These are phyloP conservation scores for Aureobasidium sp. DNA, from an alignment of 2,329 filamentous ascomycete genomes.

Conservation along the genomic window DNA sequence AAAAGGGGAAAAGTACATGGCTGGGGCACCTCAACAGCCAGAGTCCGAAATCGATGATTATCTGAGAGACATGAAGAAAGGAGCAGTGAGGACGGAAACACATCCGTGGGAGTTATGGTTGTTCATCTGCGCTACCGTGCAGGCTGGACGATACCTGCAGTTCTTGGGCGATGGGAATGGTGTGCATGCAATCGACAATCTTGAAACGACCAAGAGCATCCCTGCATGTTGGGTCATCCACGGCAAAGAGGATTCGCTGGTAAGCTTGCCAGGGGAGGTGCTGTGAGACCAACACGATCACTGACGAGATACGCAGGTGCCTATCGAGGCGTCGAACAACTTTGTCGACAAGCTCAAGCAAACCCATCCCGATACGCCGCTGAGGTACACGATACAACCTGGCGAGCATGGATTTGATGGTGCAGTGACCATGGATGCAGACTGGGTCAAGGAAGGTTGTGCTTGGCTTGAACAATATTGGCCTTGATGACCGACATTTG, in stretches of 20 bases:
- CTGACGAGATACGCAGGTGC: constrained; percentile 19
- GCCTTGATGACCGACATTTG: constrained; percentile 15
- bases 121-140: constrained; percentile 19
- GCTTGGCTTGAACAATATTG: constrained; percentile 24
- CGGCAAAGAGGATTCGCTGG: constrained; percentile 28
- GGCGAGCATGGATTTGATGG: constrained; percentile 35
- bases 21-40: constrained; percentile 13
- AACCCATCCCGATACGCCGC: constrained; percentile 21
- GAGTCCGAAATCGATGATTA: constrained; percentile 11
- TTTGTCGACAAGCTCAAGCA: constrained; percentile 26
- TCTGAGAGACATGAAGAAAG: constrained; percentile 13
- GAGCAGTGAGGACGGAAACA: constrained; percentile 14
- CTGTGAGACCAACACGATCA: not conserved
- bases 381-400: constrained; percentile 25
- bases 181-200: constrained; percentile 26
- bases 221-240: constrained; percentile 31
- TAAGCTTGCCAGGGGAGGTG: not conserved
- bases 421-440: constrained; percentile 21
- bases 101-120: constrained; percentile 16
- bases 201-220: constrained; percentile 24
- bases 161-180: constrained; percentile 17
- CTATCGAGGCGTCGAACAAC: constrained; percentile 23
- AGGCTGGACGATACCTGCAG: constrained; percentile 17
- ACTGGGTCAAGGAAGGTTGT: constrained; percentile 28
- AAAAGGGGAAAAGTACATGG: constrained; percentile 14